A percentile compares a stretch with the other conserved stretches of the same genome.
These are phyloP conservation scores for Trypanosomatidae sp. DNA, from an alignment of 208 protist species.

Conservation along the genomic window DNA sequence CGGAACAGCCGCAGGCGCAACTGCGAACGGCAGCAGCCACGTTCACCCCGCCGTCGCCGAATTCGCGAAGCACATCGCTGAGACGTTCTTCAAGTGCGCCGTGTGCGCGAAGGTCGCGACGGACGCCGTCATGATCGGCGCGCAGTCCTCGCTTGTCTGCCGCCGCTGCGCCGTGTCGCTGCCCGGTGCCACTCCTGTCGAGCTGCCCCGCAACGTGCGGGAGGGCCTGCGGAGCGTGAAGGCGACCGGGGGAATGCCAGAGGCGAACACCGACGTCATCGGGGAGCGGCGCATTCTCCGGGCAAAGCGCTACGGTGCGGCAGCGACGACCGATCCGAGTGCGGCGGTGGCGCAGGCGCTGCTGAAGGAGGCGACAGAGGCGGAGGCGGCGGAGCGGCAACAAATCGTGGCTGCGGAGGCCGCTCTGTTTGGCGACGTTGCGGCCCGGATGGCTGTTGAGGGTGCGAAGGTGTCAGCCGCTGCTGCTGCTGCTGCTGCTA, in stretches of 20 bases:
- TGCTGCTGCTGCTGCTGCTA: no score
- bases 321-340: background rate
- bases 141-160: conserved; percentile 43
- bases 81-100: conserved; percentile 45
- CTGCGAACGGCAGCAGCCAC: background rate
- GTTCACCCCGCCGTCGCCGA: conserved; percentile 5
- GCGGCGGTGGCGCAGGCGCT: background rate
- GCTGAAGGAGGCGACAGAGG: conserved; percentile 24
- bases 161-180: conserved; percentile 36
- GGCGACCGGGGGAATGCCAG: conserved; percentile 11
- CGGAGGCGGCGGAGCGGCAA: conserved; percentile 40
- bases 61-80: conserved; percentile 35
- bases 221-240: conserved; percentile 17
- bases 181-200: conserved; percentile 13
- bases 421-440: background rate
- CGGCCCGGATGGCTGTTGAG: background rate
- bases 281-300: conserved; percentile 19
- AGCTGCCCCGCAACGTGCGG: conserved; percentile 41
- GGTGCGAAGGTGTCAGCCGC: no score
- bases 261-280: conserved; percentile 3
- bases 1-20: background rate
- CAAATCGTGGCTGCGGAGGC: conserved; percentile 14
- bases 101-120: conserved; percentile 43
- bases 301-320: conserved; percentile 2
- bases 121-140: conserved; percentile 52